Evolutionary conservation across 1,284 basidiomycete genomes (phyloP).

Genomic region (Vanrija humicola): DNA sequence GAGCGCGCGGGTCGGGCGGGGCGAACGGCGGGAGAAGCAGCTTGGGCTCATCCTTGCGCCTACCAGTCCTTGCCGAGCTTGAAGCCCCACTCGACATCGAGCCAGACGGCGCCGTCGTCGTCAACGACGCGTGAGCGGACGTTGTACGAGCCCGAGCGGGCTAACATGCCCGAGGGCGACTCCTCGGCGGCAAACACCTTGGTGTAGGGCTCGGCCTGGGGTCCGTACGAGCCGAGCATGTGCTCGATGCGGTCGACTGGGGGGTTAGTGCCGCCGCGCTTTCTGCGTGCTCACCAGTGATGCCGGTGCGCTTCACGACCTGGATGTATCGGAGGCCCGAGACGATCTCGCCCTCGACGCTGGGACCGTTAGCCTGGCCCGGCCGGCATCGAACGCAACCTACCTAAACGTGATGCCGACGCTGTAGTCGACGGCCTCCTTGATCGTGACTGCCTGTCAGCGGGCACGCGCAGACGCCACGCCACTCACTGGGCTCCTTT

Average conservation of each 20-base stretch:
- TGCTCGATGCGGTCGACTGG: slow-evolving; percentile 44
- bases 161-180: slow-evolving; percentile 56
- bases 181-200: slow-evolving; percentile 52
- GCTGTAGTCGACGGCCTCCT: slow-evolving; percentile 57
- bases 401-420: slow-evolving; percentile 53
- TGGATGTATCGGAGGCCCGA: slow-evolving; percentile 56
- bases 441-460: slow-evolving; percentile 47
- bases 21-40: no score
- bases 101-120: slow-evolving; percentile 51
- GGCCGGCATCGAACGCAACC: slow-evolving; percentile 3
- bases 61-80: slow-evolving; percentile 49
- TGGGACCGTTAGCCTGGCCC: neutral
- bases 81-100: slow-evolving; percentile 51
- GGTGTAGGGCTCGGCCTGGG: slow-evolving; percentile 44
- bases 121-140: slow-evolving; percentile 55
- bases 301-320: slow-evolving; percentile 51
- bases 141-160: slow-evolving; percentile 52
- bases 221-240: slow-evolving; percentile 56
- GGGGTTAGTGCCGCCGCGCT: neutral
- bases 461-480: neutral
- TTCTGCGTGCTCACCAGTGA: slow-evolving; percentile 36
- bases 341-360: slow-evolving; percentile 52
- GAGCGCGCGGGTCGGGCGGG: no score
- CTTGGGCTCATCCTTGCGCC: neutral
- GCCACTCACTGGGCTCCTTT: slow-evolving; percentile 50